Conservation (phyloP, 441 rosid species). For the Cnidoscolus chayamansa region DNA sequence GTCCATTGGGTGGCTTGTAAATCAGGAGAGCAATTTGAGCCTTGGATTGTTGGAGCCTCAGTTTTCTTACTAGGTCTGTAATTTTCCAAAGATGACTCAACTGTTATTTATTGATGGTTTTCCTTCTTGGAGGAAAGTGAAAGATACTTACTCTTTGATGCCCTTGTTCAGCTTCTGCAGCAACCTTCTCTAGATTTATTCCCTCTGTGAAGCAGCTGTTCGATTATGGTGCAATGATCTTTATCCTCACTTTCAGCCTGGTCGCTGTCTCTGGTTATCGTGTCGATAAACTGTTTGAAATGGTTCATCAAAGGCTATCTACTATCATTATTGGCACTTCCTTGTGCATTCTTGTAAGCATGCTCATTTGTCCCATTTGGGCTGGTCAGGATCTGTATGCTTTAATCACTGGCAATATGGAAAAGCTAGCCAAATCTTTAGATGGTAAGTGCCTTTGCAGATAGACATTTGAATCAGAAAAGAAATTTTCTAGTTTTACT, state of each 20-base stretch:
- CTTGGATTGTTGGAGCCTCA: slow-evolving; percentile 54
- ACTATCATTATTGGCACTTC: slow-evolving; percentile 66
- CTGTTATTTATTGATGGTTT: neutral
- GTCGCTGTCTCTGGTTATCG: slow-evolving; percentile 65
- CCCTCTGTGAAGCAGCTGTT: slow-evolving; percentile 64
- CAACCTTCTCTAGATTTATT: slow-evolving; percentile 68
- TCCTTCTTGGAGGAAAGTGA: neutral
- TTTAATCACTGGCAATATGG: slow-evolving; percentile 48
- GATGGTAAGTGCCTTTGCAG: slow-evolving; percentile 42
- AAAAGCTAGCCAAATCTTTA: slow-evolving; percentile 59
- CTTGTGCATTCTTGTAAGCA: slow-evolving; percentile 46
- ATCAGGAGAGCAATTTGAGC: slow-evolving; percentile 58
- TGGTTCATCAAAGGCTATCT: slow-evolving; percentile 58
- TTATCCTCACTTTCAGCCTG: slow-evolving; percentile 68
- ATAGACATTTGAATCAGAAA: neutral
- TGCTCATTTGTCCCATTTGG: slow-evolving; percentile 83
- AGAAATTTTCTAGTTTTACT: neutral
- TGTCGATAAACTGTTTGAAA: slow-evolving; percentile 47
- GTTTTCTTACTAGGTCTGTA: slow-evolving; percentile 61
- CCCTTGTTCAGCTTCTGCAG: slow-evolving; percentile 46
- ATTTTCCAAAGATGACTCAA: neutral
- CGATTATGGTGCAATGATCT: slow-evolving; percentile 70
- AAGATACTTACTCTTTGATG: neutral
- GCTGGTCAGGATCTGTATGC: slow-evolving; percentile 74
- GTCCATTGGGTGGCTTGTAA: slow-evolving; percentile 58